Evolutionary conservation across 352 stramenopile genomes (phyloP), one percentile per base, ranked within the genome.

Genomic region (Globisporangium takayamanum): DNA sequence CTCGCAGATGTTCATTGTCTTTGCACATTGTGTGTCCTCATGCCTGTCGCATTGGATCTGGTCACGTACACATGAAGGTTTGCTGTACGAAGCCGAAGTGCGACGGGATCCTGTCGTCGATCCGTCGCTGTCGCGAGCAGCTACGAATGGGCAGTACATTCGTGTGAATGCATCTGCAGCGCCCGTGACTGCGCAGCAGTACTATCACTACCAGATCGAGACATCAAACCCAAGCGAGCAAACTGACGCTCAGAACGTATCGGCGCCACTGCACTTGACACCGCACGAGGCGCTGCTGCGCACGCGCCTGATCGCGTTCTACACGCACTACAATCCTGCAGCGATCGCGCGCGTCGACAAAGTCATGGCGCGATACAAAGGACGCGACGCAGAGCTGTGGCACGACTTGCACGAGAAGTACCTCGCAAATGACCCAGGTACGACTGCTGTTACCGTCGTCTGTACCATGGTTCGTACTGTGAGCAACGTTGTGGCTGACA

Each of bases 371-470:
- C 73, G 73, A 11, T 94, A 94, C 73, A 78, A 74, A 33, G 81
- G 76, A 22, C 79, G 80, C 8, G 83, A 94, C 63, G 63, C 63
- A 25, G 72, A 90, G 22, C 59, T 95, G n/a, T 95, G 85, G 85
- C 72, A 78, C 30, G 80, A 92, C 59, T 56, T 95, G 53, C 75
- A 73, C 49, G 62, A 84, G 25, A 95, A 93, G 54, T 95, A 95
- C 55, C 67, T 82, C 7, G 63, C 62, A 0, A 69, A 84, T 4
- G 60, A 89, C 67, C 73, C 59, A 62, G 77, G 76, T 89, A 70
- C 22, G 47, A 15, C 20, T 12, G 22, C n/a, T 44, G 12, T 18
- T 46, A 4, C 14, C 25, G 14, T 51, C n/a, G 11, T 45, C 39
- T n/a, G 41, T 47, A 7, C 15, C 14, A n/a, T 26, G 46, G 18